Base-by-base conservation (phyloP, 2,329 filamentous ascomycete genomes). In the Aspergillus jensenii region DNA sequence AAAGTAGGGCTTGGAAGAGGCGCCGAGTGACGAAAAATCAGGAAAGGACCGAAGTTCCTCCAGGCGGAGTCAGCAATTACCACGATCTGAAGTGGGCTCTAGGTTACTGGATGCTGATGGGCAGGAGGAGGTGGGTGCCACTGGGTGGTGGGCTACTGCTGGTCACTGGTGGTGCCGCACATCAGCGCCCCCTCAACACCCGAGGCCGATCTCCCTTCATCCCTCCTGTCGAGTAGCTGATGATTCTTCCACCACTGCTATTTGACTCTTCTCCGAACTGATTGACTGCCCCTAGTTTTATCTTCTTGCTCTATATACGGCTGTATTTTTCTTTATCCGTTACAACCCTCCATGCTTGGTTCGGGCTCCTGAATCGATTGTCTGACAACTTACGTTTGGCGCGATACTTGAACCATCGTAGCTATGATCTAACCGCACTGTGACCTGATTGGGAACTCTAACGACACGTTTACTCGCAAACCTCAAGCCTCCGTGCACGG, bases 171-270 rank as follows among this genome's bases (percentile, higher is more conserved):
- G 50, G 45, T 52, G 58, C 57, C 60, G 54, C 49, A 62, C 53
- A 59, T 53, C 55, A 55, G 46, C 55, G 51, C 54, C 59, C 58
- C 64, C 59, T 63, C 65, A 67, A 64, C 61, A 61, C 62, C 66
- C 62, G 59, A 63, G 63, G 57, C 17, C 63, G 62, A 60, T 67
- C 63, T 49, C 53, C 45, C 60, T 62, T 58, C n/a, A 41, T 52
- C 44, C 27, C 47, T 59, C 63, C 58, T 62, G 41, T 53, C 54
- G 55, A 53, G 45, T 19, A 46, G 52, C 55, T 41, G 50, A 59
- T 55, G 55, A 55, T 58, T 59, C 58, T 63, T 60, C 59, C 52
- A 40, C 49, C 40, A 43, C 52, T 58, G 40, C 52, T 57, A 47
- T 6, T 25, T 49, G 23, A 40, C 53, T 41, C 49, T 23, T 55